Evolutionary conservation across 768 basidiomycete species (phyloP), one percentile per base, ranked within the genome.

Genomic region (Cubamyces sp.): DNA sequence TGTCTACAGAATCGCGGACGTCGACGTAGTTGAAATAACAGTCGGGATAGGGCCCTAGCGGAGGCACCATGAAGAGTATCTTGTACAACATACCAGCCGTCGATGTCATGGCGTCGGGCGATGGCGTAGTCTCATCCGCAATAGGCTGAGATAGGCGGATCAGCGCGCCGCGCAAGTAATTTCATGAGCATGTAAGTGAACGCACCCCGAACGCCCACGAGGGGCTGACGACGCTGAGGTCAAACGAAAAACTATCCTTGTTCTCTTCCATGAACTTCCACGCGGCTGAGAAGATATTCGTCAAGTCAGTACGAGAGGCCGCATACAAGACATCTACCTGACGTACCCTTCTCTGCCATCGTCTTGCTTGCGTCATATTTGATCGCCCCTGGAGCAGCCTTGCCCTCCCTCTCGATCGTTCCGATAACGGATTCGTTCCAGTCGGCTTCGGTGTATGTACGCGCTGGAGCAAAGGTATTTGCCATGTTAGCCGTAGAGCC

Each of bases 341-440:
- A 25, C 49, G 15, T 28, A 39, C 60, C 64, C 66, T 74, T 76
- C 74, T 89, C 87, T 0, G 87, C 85, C 6, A 86, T 75, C 0
- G 77, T 78, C 76, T 89, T 88, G 15, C 80, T 72, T 6, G 81
- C 86, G n/a, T 77, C 67, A 71, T 91, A 91, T 61, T 82, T 84
- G 9, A 68, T 50, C 14, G 70, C 61, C 0, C 63, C 60, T 1
- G 71, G 62, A 0, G 83, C 82, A 1, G 79, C 74, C 14, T 73
- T 70, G 1, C 87, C 87, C 45, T 84, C 74, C 61, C 82, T 75
- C 57, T 82, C 75, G 15, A 83, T 77, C 8, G 75, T 73, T 47
- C 75, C 69, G 15, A 83, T 68, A 1, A 81, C 75, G 54, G 73
- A 72, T 11, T 82, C 70, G 64, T 88, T 87, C 90, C 89, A 91